phyloP scores from a whole-genome alignment of 371 early-diverging fungal genomes.

The Circinella minor region DNA sequence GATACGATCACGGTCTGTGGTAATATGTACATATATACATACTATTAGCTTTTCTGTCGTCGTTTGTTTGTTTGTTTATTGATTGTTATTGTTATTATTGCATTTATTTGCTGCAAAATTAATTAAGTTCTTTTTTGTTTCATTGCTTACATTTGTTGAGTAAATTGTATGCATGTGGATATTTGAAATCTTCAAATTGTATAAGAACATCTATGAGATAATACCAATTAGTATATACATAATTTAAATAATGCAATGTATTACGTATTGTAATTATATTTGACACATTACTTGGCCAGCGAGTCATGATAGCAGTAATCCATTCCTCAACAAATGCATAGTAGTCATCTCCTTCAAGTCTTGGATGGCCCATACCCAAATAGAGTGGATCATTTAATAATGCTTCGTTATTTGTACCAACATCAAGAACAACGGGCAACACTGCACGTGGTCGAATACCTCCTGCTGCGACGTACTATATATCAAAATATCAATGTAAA shows the following conservation, averaged over 20 bases:
- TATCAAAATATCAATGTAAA: background rate
- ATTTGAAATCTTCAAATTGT: slow-evolving; percentile 63
- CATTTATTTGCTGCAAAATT: slow-evolving; percentile 1
- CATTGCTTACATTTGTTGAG: slow-evolving; percentile 58
- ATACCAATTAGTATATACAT: slow-evolving; percentile 42
- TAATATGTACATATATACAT: no score
- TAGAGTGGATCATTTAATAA: slow-evolving; percentile 67
- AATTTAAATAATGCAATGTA: background rate
- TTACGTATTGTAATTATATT: background rate
- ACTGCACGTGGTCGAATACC: slow-evolving; percentile 70
- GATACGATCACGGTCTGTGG: slow-evolving; percentile 55
- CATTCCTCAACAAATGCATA: slow-evolving; percentile 72
- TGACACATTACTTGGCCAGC: slow-evolving; percentile 57
- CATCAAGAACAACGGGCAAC: slow-evolving; percentile 68
- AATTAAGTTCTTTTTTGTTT: no score
- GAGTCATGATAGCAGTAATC: slow-evolving; percentile 61
- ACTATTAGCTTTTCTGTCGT: no score
- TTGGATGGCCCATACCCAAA: slow-evolving; percentile 68
- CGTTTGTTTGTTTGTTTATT: no score
- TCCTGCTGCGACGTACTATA: slow-evolving; percentile 64
- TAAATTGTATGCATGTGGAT: slow-evolving; percentile 62
- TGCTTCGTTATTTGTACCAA: slow-evolving; percentile 68
- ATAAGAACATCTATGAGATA: slow-evolving; percentile 43
- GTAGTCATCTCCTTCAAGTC: slow-evolving; percentile 64
- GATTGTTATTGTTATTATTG: background rate